These are phyloP conservation scores for Ceratocystis destructans DNA, from an alignment of 2,329 filamentous ascomycete genomes.

Conservation along the genomic window DNA sequence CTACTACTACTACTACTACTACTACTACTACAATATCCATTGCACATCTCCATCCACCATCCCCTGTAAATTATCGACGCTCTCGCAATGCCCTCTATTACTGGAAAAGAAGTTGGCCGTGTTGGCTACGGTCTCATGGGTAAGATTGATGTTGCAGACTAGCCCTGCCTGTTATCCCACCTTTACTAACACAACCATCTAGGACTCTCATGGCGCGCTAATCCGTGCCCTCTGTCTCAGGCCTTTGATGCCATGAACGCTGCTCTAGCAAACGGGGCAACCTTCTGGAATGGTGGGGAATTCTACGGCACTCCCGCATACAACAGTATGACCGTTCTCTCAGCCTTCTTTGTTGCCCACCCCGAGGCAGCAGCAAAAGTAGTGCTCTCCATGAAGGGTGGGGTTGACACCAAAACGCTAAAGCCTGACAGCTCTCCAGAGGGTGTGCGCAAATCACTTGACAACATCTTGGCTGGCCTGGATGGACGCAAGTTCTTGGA, in stretches of 20 bases:
- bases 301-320: conserved; percentile 48
- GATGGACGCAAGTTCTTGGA: conserved; percentile 47
- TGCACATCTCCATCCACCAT: not conserved
- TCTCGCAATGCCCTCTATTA: conserved; percentile 25
- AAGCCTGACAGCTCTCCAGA: conserved; percentile 39
- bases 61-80: not conserved
- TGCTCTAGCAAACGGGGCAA: conserved; percentile 33
- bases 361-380: conserved; percentile 50
- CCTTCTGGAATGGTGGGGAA: conserved; percentile 49
- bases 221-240: conserved; percentile 32
- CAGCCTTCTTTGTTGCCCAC: conserved; percentile 48
- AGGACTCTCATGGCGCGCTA: conserved; percentile 34
- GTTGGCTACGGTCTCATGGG: conserved; percentile 44
- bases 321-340: conserved; percentile 46
- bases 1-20: no score
- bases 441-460: conserved; percentile 42
- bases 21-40: not conserved
- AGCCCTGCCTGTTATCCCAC: not conserved
- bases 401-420: conserved; percentile 27
- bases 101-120: conserved; percentile 34
- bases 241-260: conserved; percentile 43
- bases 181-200: not conserved
- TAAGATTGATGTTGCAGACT: conserved; percentile 23
- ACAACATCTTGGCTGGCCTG: conserved; percentile 39
- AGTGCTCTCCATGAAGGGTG: conserved; percentile 50